phyloP scores from a whole-genome alignment of 805 yeast genomes.

The Diddensiella santjacobensis region DNA sequence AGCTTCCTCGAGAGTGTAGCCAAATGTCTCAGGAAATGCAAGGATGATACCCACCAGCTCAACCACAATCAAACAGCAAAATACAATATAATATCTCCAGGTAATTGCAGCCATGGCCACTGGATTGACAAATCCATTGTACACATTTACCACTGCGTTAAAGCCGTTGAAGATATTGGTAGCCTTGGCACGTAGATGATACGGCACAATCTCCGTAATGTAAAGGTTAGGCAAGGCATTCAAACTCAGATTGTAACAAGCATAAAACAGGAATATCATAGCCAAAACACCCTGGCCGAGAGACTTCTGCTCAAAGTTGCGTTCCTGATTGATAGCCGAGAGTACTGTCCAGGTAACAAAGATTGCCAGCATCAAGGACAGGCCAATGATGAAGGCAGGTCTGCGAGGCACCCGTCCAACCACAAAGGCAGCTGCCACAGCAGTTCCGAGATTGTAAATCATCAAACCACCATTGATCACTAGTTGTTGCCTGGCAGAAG shows the following conservation, averaged over 20 bases:
- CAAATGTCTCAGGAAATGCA: conserved; percentile 43
- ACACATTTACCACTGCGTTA: conserved; percentile 14
- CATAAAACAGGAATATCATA: conserved; percentile 51
- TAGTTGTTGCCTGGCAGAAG: conserved; percentile 19
- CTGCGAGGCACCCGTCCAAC: conserved; percentile 12
- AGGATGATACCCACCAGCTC: conserved; percentile 34
- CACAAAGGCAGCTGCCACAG: conserved; percentile 21
- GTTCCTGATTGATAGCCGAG: conserved; percentile 48
- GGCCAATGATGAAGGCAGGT: conserved; percentile 1
- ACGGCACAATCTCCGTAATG: conserved; percentile 25
- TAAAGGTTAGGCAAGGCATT: conserved; percentile 10
- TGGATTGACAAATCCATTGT: conserved; percentile 35
- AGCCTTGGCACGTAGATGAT: conserved; percentile 40
- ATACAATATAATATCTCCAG: conserved; percentile 45
- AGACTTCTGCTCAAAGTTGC: conserved; percentile 24
- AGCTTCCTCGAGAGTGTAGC: conserved; percentile 43
- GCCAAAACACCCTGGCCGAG: conserved; percentile 4
- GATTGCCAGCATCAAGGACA: conserved; percentile 9
- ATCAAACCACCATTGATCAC: conserved; percentile 10
- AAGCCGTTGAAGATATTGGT: conserved; percentile 28
- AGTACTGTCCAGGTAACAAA: conserved; percentile 40
- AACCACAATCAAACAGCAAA: conserved; percentile 37
- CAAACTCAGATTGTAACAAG: conserved; percentile 29
- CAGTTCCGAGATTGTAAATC: conserved; percentile 3
- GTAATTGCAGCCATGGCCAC: conserved; percentile 41